Evolutionary conservation across 495 filamentous ascomycete genomes (phyloP).

Genomic region (Polyplosphaeria fusca): DNA sequence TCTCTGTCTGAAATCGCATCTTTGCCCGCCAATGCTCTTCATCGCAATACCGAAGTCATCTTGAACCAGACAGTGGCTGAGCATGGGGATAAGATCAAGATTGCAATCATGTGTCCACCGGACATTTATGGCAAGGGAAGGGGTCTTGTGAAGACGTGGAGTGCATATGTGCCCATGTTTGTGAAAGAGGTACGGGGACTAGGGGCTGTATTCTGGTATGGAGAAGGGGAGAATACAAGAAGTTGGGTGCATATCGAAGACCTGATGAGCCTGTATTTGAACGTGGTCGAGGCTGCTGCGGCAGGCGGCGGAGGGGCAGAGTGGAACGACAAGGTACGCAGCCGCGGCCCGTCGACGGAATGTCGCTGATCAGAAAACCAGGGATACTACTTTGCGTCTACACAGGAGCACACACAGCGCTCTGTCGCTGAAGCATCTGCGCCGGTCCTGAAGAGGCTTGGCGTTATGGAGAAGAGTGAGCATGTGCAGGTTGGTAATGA

Average conservation of each 20-base stretch:
- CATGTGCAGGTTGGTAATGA: conserved; percentile 8
- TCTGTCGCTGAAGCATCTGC: conserved; percentile 21
- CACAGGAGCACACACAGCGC: conserved; percentile 29
- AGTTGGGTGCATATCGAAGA: conserved; percentile 37
- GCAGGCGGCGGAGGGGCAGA: conserved; percentile 13
- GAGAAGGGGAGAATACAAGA: conserved; percentile 26
- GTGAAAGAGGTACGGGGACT: conserved; percentile 6
- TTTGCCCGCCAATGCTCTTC: conserved; percentile 22
- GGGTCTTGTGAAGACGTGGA: conserved; percentile 15
- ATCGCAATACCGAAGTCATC: conserved; percentile 31
- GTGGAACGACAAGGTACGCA: conserved; percentile 27
- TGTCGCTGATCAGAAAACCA: neutral
- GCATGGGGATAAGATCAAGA: conserved; percentile 32
- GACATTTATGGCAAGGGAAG: conserved; percentile 35
- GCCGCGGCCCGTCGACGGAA: neutral
- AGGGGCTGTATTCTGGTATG: conserved; percentile 21
- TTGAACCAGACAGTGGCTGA: conserved; percentile 11
- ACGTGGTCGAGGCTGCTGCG: conserved; percentile 32
- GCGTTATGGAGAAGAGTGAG: conserved; percentile 21
- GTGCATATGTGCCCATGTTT: conserved; percentile 15
- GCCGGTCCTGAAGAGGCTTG: conserved; percentile 16
- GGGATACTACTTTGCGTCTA: conserved; percentile 33
- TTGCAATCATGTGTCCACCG: conserved; percentile 31
- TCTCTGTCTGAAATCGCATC: conserved; percentile 25
- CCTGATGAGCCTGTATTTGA: conserved; percentile 27